Base-by-base conservation (phyloP, 23 red algal genomes). In the Gracilaria domingensis region DNA sequence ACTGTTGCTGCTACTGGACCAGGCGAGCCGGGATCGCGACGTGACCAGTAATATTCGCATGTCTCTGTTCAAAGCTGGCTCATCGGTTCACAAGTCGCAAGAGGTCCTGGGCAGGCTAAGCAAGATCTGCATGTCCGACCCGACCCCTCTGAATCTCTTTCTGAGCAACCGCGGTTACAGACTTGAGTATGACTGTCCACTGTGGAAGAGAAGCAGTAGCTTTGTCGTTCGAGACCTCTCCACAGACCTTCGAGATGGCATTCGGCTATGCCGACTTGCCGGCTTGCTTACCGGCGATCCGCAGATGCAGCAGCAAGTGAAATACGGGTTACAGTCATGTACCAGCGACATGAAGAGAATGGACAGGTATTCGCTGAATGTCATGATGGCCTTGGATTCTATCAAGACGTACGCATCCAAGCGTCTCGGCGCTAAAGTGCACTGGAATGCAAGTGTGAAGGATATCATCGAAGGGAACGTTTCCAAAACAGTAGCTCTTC, bases 241-340 rank as follows among this genome's bases (percentile, higher is more conserved):
- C 14, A 72, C 48, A 45, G 87, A 82, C 66, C 57, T 91, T 20
- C 73, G 87, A 30, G 87, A 91, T 50, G 87, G 87, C 0, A 50
- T 72, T 33, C 75, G 74, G 34, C 54, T 91, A 21, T 91, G 87
- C 58, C 81, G 81, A 50, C 29, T 81, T 48, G 87, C 87, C 2
- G 59, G 72, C 8, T 39, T 91, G 39, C 73, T 91, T 0, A 42
- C 75, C 8, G 56, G 57, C 8, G 87, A 91, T 53, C 53, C 44
- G 0, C 12, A 13, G 12, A 21, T 81, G 9, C 32, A 81, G n/a
- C 28, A 65, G 28, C 39, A 66, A 24, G 55, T 91, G 45, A 44
- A 56, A 34, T 70, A 35, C 28, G 4, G 4, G 12, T 70, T 36
- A 35, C 30, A 38, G 28, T 36, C 30, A 16, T 25, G 28, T 16